Conservation (phyloP, 352 stramenopile genomes). For the Phytophthora pinifolia region DNA sequence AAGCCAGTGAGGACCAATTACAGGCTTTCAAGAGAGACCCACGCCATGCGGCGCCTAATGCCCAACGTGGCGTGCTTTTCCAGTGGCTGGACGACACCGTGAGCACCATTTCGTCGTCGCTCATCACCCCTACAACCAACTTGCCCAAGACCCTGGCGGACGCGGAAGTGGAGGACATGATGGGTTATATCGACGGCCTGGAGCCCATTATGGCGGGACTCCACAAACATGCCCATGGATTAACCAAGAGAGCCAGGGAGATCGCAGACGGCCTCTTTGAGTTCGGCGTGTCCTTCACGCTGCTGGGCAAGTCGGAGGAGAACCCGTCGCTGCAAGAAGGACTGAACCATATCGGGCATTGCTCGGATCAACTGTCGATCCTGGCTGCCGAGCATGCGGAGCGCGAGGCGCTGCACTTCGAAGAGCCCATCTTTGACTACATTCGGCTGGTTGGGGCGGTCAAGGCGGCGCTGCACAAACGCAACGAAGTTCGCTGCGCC, state of each 20-base stretch:
- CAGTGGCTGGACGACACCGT: constrained; percentile 90
- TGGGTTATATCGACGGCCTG: constrained; percentile 94
- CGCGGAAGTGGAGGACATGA: constrained; percentile 95
- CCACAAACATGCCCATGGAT: constrained; percentile 91
- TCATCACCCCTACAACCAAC: constrained; percentile 48
- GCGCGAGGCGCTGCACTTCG: constrained; percentile 91
- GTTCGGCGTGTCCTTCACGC: constrained; percentile 95
- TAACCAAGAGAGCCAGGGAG: constrained; percentile 94
- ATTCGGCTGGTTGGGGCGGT: constrained; percentile 96
- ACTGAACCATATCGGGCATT: constrained; percentile 91
- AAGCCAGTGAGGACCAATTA: constrained; percentile 75
- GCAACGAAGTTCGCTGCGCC: constrained; percentile 90
- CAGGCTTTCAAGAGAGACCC: constrained; percentile 66
- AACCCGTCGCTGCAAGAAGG: constrained; percentile 91
- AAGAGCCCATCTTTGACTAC: constrained; percentile 96
- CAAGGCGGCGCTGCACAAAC: constrained; percentile 91
- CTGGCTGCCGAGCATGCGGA: constrained; percentile 93
- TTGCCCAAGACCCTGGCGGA: constrained; percentile 91
- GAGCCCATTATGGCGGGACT: constrained; percentile 96
- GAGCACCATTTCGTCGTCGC: constrained; percentile 76
- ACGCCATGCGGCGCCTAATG: constrained; percentile 45
- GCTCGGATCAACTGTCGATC: constrained; percentile 91
- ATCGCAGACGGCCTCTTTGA: constrained; percentile 97
- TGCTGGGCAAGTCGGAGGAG: constrained; percentile 94
- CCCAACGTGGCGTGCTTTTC: constrained; percentile 66